These are phyloP conservation scores for Blastobotrys americana DNA, from an alignment of 805 yeast genomes.

Conservation along the genomic window DNA sequence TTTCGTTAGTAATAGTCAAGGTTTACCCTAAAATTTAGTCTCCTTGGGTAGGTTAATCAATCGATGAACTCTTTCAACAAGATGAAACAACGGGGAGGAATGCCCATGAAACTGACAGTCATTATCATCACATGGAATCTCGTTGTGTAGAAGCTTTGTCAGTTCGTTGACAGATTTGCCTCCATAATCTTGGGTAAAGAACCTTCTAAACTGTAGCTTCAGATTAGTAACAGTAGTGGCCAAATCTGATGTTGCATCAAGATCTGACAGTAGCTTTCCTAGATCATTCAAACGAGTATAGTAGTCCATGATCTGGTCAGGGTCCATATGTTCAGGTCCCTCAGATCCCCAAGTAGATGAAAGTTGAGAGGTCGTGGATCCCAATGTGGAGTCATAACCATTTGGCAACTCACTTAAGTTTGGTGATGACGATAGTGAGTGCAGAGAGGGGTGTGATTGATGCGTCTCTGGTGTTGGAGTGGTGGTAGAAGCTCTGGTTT, in stretches of 20 bases:
- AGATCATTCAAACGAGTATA: neutral
- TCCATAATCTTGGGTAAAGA: neutral
- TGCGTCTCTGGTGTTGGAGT: too few species aligned
- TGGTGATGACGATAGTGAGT: too few species aligned
- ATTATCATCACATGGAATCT: neutral
- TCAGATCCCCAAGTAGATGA: too few species aligned
- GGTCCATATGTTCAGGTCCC: neutral
- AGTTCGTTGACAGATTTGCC: neutral
- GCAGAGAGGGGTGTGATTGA: too few species aligned
- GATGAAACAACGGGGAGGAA: neutral
- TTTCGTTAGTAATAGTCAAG: too few species aligned
- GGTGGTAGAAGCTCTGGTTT: too few species aligned
- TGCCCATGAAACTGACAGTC: neutral
- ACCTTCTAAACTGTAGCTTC: neutral
- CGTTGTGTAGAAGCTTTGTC: neutral
- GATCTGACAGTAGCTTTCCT: neutral
- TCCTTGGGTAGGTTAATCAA: too few species aligned
- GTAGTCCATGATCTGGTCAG: neutral
- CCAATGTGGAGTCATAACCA: too few species aligned
- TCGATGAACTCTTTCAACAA: neutral
- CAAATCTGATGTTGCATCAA: neutral
- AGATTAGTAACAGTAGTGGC: too few species aligned
- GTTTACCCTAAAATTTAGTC: too few species aligned
- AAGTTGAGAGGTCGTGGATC: too few species aligned
- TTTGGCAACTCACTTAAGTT: too few species aligned